Conservation (phyloP, 495 filamentous ascomycete species). For the Talaromyces thailandensis region DNA sequence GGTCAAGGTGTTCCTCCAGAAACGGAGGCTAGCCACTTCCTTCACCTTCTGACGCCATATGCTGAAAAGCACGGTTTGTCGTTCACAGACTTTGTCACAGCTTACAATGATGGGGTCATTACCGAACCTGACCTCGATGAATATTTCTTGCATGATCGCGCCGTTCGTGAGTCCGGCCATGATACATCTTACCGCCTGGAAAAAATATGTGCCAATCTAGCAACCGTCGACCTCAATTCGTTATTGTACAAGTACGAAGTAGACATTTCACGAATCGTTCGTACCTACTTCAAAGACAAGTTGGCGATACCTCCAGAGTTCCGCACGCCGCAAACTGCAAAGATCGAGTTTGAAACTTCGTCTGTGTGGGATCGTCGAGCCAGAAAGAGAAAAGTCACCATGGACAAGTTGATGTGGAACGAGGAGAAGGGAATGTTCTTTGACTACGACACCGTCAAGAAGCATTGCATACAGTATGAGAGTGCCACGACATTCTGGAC, state of each 20-base stretch:
- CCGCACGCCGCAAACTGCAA: slow-evolving; percentile 46
- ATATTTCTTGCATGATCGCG: slow-evolving; percentile 92
- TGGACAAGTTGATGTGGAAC: slow-evolving; percentile 89
- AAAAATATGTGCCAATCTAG: slow-evolving; percentile 75
- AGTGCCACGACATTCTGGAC: slow-evolving; percentile 91
- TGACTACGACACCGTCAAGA: slow-evolving; percentile 82
- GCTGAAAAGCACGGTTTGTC: slow-evolving; percentile 73
- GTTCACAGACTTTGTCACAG: slow-evolving; percentile 72
- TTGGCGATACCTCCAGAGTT: slow-evolving; percentile 73
- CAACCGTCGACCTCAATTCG: slow-evolving; percentile 90
- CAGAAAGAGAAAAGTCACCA: slow-evolving; percentile 63
- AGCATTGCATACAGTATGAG: slow-evolving; percentile 71
- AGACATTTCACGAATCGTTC: slow-evolving; percentile 80
- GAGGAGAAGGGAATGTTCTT: slow-evolving; percentile 89
- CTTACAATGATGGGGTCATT: slow-evolving; percentile 74
- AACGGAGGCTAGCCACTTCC: slow-evolving; percentile 82
- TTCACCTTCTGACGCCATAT: slow-evolving; percentile 78
- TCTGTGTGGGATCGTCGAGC: slow-evolving; percentile 82
- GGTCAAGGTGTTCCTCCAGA: slow-evolving; percentile 91
- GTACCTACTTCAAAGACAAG: slow-evolving; percentile 68
- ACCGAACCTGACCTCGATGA: slow-evolving; percentile 82
- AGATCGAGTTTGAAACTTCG: slow-evolving; percentile 64
- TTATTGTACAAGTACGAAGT: slow-evolving; percentile 92
- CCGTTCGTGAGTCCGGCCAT: slow-evolving; percentile 93
- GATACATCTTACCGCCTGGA: slow-evolving; percentile 93